Evolutionary conservation across 192 early-diverging fungal genomes (phyloP).

Genomic region (Thamnidium elegans): DNA sequence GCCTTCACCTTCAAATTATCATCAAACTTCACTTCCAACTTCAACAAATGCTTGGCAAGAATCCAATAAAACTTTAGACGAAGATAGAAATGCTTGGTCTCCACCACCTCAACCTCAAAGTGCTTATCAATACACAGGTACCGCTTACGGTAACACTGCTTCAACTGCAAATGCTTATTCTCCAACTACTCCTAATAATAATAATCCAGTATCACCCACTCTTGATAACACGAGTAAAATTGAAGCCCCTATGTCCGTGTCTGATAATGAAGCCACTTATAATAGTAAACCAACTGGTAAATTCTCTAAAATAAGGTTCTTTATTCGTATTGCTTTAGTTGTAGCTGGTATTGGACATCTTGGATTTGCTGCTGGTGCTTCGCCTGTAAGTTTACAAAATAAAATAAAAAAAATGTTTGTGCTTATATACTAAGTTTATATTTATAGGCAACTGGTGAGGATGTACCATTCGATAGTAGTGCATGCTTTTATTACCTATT

Average conservation of each 20-base stretch:
- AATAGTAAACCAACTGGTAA: neutral
- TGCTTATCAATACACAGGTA: conserved; percentile 35
- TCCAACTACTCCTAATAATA: neutral
- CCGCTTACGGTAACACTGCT: conserved; percentile 27
- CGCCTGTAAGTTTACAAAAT: conserved; percentile 21
- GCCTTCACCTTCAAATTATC: conserved; percentile 22
- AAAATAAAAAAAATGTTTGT: neutral
- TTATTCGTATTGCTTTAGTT: conserved; percentile 31
- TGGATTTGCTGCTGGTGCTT: conserved; percentile 40
- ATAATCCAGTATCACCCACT: neutral
- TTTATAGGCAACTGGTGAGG: conserved; percentile 18
- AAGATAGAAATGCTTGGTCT: conserved; percentile 8
- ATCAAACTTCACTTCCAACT: neutral
- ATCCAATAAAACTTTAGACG: conserved; percentile 17
- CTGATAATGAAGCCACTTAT: conserved; percentile 12
- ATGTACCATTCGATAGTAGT: conserved; percentile 24
- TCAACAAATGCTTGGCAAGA: conserved; percentile 6
- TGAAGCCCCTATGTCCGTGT: neutral
- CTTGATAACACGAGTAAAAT: neutral
- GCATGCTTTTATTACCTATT: conserved; percentile 36
- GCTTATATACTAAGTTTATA: neutral
- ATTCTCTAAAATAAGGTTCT: conserved; percentile 21
- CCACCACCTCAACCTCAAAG: conserved; percentile 10
- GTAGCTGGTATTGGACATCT: conserved; percentile 29
- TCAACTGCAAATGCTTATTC: neutral